Evolutionary conservation across 2,329 filamentous ascomycete genomes (phyloP), one percentile per base, ranked within the genome.

Genomic region (Arthrinium puccinioides): DNA sequence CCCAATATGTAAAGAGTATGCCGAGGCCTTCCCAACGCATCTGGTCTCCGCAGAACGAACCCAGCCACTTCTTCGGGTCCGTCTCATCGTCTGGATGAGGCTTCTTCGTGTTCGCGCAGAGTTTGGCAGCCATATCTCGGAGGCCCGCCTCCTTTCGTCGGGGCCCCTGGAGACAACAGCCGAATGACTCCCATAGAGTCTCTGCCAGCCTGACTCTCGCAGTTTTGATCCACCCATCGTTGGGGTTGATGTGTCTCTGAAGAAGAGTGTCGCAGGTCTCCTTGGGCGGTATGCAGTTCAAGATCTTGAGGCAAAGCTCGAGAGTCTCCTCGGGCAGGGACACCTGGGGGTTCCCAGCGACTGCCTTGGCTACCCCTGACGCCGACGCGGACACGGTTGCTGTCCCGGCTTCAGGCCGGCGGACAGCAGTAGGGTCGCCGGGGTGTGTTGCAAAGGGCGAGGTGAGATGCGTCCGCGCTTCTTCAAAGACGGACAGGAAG

Each of bases 401-500:
- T n/a, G n/a, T n/a, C n/a, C n/a, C n/a, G n/a, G n/a, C n/a, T n/a
- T n/a, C n/a, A n/a, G n/a, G n/a, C n/a, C n/a, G n/a, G n/a, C n/a
- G n/a, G n/a, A n/a, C n/a, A n/a, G n/a, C n/a, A n/a, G n/a, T n/a
- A n/a, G n/a, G n/a, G n/a, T n/a, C n/a, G n/a, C 34, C 13, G 18
- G 23, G 21, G 28, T 21, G 10, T 18, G 24, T 6, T 36, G 21
- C 13, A n/a, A n/a, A 34, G 18, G 20, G 33, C 20, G 29, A 15
- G 15, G 21, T 25, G 24, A 43, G 26, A 21, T 59, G 54, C 32
- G 60, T 54, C 7, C 59, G 41, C 1, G 56, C 46, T 18, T 57
- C 56, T 23, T 60, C 55, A 32, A 59, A 59, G 5, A 56, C 56
- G 31, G 59, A 57, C 38, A 49, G 53, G n/a, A 45, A 50, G 16